Evolutionary conservation across 768 basidiomycete genomes (phyloP), one percentile per base, ranked within the genome.

Genomic region (Xerocomellus amylosporus): DNA sequence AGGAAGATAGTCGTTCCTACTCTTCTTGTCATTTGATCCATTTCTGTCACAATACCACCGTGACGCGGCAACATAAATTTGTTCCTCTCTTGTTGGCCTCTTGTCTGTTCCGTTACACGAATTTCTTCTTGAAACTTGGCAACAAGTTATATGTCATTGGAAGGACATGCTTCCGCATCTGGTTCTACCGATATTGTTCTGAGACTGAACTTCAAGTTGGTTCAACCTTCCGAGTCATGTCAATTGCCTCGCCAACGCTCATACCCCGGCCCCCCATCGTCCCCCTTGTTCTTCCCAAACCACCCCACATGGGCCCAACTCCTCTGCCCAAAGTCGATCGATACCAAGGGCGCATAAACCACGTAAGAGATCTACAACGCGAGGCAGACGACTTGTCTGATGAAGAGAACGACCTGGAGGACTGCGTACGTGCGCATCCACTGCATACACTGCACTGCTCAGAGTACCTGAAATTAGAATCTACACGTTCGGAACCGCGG

Each of bases 311-410:
- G 0, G 80, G 86, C 54, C 87, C 87, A 6, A 70, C 76, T 0
- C 88, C 88, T 13, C 66, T 85, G 5, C 76, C 82, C 4, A 75
- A 67, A 45, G 60, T 58, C 17, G 74, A 79, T 37, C 79, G 80
- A 47, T 74, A 73, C 3, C 80, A 84, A 60, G 80, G 78, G 2
- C 78, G 81, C 41, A 69, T 90, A 59, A 86, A 84, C 61, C 76
- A 79, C 31, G 75, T 79, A 39, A 81, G 90, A 22, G 86, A 92
- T 68, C 67, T 90, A 30, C 79, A 82, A 56, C 80, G 83, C 38
- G 89, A 93, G 67, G 86, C 89, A 77, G 87, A 90, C 45, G 88
- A 93, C 62, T 71, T 93, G 56, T 90, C 88, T 54, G 90, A 92
- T 53, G 90, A 92, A 67, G 90, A 92, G 71, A 81, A 77, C 48